Percentiles rank a stretch among this genome's conserved stretches.
phyloP scores from a whole-genome alignment of 2,329 filamentous ascomycete genomes.

The Elsinoe perseae region DNA sequence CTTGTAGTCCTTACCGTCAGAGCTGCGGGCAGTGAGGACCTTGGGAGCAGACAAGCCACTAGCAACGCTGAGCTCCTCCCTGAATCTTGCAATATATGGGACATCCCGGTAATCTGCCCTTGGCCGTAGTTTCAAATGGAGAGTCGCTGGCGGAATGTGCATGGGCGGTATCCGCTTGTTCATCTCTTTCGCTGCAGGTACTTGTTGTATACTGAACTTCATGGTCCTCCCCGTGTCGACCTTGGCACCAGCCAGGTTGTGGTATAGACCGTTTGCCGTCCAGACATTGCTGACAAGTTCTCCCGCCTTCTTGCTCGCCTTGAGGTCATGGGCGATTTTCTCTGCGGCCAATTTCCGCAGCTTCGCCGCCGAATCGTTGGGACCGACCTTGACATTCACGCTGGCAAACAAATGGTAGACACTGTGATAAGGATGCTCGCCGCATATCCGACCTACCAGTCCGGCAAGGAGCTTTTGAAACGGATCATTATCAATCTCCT shows the following conservation, averaged over 20 bases:
- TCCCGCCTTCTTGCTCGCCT: slow-evolving; percentile 44
- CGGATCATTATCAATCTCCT: slow-evolving; percentile 55
- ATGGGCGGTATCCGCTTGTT: slow-evolving; percentile 56
- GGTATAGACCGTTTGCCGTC: slow-evolving; percentile 60
- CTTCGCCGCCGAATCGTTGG: slow-evolving; percentile 65
- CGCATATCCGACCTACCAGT: slow-evolving; percentile 75
- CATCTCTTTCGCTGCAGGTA: slow-evolving; percentile 55
- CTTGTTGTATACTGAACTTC: slow-evolving; percentile 55
- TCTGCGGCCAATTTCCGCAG: slow-evolving; percentile 68
- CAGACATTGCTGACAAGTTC: slow-evolving; percentile 64
- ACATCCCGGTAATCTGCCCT: slow-evolving; percentile 69
- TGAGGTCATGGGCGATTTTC: slow-evolving; percentile 56
- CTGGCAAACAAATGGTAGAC: slow-evolving; percentile 95
- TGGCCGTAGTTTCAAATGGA: slow-evolving; percentile 68
- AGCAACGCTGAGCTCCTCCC: slow-evolving; percentile 72
- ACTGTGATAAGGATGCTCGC: slow-evolving; percentile 90
- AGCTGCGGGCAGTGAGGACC: slow-evolving; percentile 73
- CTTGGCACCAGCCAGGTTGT: slow-evolving; percentile 57
- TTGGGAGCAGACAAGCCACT: slow-evolving; percentile 89
- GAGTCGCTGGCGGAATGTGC: slow-evolving; percentile 77
- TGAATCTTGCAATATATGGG: slow-evolving; percentile 65
- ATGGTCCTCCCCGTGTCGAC: slow-evolving; percentile 23
- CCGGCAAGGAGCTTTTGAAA: slow-evolving; percentile 72
- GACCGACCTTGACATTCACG: slow-evolving; percentile 50
- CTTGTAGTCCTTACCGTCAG: slow-evolving; percentile 71